Base-by-base conservation (phyloP, 139 green algal species). In the Pleodorina starrii region DNA sequence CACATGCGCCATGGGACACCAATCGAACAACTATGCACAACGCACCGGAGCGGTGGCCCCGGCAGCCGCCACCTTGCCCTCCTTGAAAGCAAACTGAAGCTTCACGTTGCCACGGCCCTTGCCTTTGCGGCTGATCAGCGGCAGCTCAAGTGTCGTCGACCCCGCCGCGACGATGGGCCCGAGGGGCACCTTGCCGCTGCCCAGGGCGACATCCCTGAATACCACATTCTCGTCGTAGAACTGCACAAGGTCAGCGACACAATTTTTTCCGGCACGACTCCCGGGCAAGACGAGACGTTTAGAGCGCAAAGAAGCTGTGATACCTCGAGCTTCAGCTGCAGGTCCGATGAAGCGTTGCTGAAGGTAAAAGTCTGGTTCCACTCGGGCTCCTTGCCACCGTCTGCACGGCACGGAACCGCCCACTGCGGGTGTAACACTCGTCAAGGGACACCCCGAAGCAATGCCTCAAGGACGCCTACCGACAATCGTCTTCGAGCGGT, bases 171-270 rank as follows among this genome's bases (percentile, higher is more conserved):
- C 35, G 5, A 88, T 48, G 2, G 40, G 44, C 14, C 1, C 23
- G 9, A 93, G 44, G 2, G 76, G 25, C 29, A 91, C 76, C 68
- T 93, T 93, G 54, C 83, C 86, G 12, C 46, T 83, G 42, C 90
- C 90, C 2, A 93, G 90, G 7, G 87, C 87, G 12, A 90, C 85
- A 60, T 93, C 90, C 5, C 90, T 68, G 40, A 93, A 85, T 0
- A 93, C 73, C 10, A 93, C 77, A 76, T 91, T 93, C 75, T 91
- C 87, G n/a, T 93, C 87, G n/a, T 89, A 93, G 76, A 93, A 91
- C 90, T 93, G 90, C 83, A 40, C 43, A 0, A 63, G 0, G 5
- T 10, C 10, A 57, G 63, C 2, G 21, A 38, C 19, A 73, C 12
- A 73, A 40, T 23, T 40, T 73, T 16, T 19, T 38, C 32, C 63